Evolutionary conservation across 139 green algal genomes (phyloP), one percentile per base, ranked within the genome.

Genomic region (Chlorella sp.): DNA sequence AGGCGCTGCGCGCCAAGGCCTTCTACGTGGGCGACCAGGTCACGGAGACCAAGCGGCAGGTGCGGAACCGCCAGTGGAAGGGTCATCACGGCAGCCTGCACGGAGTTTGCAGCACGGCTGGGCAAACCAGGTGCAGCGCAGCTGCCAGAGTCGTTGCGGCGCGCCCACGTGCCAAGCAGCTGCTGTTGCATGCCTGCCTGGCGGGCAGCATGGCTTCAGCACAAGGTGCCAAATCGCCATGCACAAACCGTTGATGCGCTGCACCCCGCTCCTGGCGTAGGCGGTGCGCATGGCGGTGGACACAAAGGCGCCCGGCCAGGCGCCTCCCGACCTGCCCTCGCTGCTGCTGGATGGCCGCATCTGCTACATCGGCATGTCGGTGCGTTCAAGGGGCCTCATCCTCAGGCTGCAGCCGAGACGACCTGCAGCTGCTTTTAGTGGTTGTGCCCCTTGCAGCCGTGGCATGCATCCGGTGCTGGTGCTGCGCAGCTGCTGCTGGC

Each of bases 321-420:
- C 92, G 36, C 95, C 95, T 0, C 95, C 95, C 9, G 95, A 98
- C 80, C 88, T 98, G 82, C 95, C 95, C 20, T 97, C 93, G 7
- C 88, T 98, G 41, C 84, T 98, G 56, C 88, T 98, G 62, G 95
- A 98, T 82, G 91, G 87, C 36, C 84, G 95, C 36, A 98, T 98
- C 79, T 89, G 94, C 68, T 98, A 95, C 88, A 92, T 98, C 43
- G 95, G 95, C 62, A 97, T 98, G 95, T 91, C 95, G 78, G 89
- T 95, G 68, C 64, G 86, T 60, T 2, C 14, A 54, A 8, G 8
- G 46, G 46, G 8, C 8, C 46, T 11, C 8, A 54, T 11, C 51
- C 22, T 11, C 51, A 26, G 51, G 51, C 51, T 26, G 9, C 51
- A 60, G n/a, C n/a, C n/a, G n/a, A n/a, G n/a, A n/a, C n/a, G n/a